A percentile compares a stretch with the other conserved stretches of the same genome.
Conservation (phyloP, 108 stramenopile genomes). For the Fragilaria crotonensis region DNA sequence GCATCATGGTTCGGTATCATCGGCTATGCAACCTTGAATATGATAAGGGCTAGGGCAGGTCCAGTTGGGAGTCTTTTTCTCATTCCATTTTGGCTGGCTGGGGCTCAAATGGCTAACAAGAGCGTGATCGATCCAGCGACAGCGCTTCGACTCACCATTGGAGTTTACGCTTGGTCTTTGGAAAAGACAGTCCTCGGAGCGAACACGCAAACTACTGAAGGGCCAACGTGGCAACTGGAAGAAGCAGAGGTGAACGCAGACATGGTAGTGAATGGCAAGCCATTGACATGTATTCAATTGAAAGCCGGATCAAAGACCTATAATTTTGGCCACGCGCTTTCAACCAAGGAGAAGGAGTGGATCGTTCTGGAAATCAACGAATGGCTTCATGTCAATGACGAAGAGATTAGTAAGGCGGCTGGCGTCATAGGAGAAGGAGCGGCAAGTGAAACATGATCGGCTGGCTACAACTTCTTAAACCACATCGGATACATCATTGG, state of each 20-base stretch:
- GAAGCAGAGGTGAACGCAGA: neutral
- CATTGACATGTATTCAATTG: neutral
- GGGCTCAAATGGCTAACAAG: conserved; percentile 25
- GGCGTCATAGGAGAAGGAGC: too few relatives aligned
- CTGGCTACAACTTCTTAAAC: conserved; percentile 9
- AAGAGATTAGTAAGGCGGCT: neutral
- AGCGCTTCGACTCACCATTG: conserved; percentile 16
- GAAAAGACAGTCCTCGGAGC: conserved; percentile 6
- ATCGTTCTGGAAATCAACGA: neutral
- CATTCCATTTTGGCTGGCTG: conserved; percentile 37
- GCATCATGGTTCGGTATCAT: conserved; percentile 30
- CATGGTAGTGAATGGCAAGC: neutral
- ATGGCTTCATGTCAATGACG: neutral
- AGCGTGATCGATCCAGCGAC: conserved; percentile 26
- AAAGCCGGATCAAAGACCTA: neutral
- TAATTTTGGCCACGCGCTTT: neutral
- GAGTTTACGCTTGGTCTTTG: conserved; percentile 27
- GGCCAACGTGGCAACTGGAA: conserved; percentile 1
- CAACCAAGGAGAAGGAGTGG: neutral
- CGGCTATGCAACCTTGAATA: conserved; percentile 19
- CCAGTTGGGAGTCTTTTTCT: conserved; percentile 15
- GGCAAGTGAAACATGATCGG: too few relatives aligned
- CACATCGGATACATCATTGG: conserved; percentile 12
- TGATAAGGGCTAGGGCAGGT: conserved; percentile 2
- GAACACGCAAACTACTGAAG: neutral